Evolutionary conservation across 2,329 filamentous ascomycete species (phyloP).

Genomic region (Raffaelea arxii): DNA sequence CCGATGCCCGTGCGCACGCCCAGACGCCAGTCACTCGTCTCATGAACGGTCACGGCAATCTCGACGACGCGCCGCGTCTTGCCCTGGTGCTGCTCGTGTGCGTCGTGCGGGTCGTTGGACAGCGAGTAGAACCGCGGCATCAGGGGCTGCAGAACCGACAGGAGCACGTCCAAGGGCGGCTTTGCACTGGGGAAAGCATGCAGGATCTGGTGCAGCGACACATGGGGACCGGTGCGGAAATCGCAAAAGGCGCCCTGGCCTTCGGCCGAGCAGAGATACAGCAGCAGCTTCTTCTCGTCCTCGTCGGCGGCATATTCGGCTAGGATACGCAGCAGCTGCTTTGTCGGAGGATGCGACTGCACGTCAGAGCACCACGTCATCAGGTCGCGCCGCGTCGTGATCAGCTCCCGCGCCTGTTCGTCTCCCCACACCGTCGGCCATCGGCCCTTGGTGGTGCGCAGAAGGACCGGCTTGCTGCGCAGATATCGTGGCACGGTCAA

Average conservation of each 20-base stretch:
- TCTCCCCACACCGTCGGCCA: conserved; percentile 99
- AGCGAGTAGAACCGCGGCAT: conserved; percentile 99
- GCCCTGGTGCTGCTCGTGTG: conserved; percentile 48
- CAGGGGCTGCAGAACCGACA: conserved; percentile 72
- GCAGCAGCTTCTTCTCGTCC: conserved; percentile 81
- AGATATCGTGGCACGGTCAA: conserved; percentile 73
- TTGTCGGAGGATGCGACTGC: conserved; percentile 85
- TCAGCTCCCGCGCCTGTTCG: conserved; percentile 71
- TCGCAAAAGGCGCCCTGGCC: conserved; percentile 92
- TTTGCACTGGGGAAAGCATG: conserved; percentile 86
- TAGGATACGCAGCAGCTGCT: conserved; percentile 72
- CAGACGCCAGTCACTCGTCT: conserved; percentile 67
- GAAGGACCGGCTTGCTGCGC: conserved; percentile 70
- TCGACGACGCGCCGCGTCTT: conserved; percentile 75
- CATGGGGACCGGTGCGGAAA: conserved; percentile 77
- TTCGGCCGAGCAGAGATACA: conserved; percentile 78
- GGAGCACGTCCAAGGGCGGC: conserved; percentile 72
- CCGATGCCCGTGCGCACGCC: conserved; percentile 73
- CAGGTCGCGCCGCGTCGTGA: conserved; percentile 84
- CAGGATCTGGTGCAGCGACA: conserved; percentile 78
- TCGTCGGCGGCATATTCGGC: conserved; percentile 73
- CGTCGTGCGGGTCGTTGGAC: conserved; percentile 86
- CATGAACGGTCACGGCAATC: conserved; percentile 93
- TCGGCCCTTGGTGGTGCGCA: conserved; percentile 70
- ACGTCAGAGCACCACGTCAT: conserved; percentile 93